phyloP scores from a whole-genome alignment of 2,329 filamentous ascomycete genomes.

The Myriangium duriaei region DNA sequence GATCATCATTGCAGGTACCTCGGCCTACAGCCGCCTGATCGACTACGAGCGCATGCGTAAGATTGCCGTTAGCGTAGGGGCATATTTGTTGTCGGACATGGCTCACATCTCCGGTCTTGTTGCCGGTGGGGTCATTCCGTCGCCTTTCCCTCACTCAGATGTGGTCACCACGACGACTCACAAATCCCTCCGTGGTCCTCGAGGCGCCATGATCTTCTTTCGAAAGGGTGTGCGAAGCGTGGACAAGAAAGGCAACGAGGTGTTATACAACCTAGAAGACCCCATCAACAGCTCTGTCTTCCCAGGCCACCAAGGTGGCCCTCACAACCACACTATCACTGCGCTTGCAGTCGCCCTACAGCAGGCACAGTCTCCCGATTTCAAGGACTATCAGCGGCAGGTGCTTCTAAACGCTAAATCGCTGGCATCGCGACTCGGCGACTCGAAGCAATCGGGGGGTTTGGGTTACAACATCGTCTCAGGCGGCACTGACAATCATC shows the following conservation, averaged over 20 bases:
- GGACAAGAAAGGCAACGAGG: constrained; percentile 80
- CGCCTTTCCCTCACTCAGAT: constrained; percentile 84
- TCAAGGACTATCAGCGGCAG: constrained; percentile 86
- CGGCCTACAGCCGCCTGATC: constrained; percentile 94
- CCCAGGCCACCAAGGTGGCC: constrained; percentile 95
- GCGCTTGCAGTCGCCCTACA: constrained; percentile 88
- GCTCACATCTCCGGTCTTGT: constrained; percentile 96
- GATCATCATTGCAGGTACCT: constrained; percentile 90
- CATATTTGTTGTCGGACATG: constrained; percentile 95
- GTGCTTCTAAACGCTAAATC: constrained; percentile 90
- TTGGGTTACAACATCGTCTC: constrained; percentile 91
- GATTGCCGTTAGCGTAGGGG: constrained; percentile 85
- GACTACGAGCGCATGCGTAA: constrained; percentile 94
- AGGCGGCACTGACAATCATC: constrained; percentile 93
- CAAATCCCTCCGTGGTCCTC: constrained; percentile 94
- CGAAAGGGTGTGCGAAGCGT: constrained; percentile 87
- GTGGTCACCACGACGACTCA: constrained; percentile 98
- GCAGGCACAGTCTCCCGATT: constrained; percentile 81
- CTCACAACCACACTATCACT: constrained; percentile 99
- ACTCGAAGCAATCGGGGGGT: constrained; percentile 46
- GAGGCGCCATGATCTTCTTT: constrained; percentile 99
- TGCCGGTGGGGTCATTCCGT: constrained; percentile 82
- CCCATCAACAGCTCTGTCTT: constrained; percentile 99
- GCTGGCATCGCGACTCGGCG: constrained; percentile 48
- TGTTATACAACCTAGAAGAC: constrained; percentile 80